Evolutionary conservation across 1,284 basidiomycete species (phyloP).

Genomic region (Microstroma glucosiphilum): DNA sequence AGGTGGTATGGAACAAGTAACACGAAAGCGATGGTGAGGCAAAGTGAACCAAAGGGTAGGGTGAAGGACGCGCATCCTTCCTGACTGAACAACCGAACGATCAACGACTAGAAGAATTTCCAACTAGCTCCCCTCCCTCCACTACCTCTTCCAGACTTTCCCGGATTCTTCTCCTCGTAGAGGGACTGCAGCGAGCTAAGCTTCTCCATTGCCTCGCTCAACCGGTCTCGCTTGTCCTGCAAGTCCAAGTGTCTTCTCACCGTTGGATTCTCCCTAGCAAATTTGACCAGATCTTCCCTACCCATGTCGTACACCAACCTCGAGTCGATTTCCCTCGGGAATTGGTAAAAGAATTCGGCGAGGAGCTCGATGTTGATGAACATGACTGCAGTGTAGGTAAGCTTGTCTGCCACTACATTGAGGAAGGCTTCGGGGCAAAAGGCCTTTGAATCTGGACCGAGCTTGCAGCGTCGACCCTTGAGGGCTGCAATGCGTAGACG

Average conservation of each 20-base stretch:
- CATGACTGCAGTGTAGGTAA: slow-evolving; percentile 92
- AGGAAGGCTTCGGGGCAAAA: slow-evolving; percentile 96
- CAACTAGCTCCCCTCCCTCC: slow-evolving; percentile 15
- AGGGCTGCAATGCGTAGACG: slow-evolving; percentile 76
- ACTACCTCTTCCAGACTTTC: neutral
- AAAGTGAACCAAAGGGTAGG: neutral
- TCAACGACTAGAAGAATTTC: neutral
- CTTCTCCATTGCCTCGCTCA: slow-evolving; percentile 64
- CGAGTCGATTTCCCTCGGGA: slow-evolving; percentile 96
- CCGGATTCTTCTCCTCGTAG: slow-evolving; percentile 4
- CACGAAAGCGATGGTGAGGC: too few relatives aligned
- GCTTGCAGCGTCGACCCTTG: slow-evolving; percentile 77
- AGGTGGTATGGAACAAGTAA: neutral
- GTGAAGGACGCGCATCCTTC: neutral
- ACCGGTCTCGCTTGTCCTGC: slow-evolving; percentile 91
- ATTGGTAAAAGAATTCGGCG: slow-evolving; percentile 98
- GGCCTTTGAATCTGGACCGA: slow-evolving; percentile 74
- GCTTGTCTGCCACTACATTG: slow-evolving; percentile 90
- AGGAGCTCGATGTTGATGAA: slow-evolving; percentile 88
- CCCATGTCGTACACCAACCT: slow-evolving; percentile 84
- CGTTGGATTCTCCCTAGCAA: slow-evolving; percentile 87
- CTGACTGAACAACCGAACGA: neutral
- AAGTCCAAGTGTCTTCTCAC: slow-evolving; percentile 84
- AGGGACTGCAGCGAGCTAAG: slow-evolving; percentile 1
- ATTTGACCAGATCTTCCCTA: slow-evolving; percentile 73